Base-by-base conservation (phyloP, 768 basidiomycete genomes). In the Paxillus involutus region DNA sequence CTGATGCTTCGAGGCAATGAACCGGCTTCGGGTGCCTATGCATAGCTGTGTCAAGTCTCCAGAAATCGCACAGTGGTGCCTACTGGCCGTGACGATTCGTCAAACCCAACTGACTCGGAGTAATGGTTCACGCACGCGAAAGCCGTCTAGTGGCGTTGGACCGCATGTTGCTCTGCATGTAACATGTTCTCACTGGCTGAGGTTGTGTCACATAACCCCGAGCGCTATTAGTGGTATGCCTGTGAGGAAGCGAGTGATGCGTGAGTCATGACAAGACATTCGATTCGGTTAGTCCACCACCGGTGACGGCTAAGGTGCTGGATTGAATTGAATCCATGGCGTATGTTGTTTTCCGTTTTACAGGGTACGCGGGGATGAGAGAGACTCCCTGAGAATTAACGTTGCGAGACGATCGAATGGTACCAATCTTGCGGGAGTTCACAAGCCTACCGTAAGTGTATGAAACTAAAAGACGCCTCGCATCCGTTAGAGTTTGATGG, bases 401-500 rank as follows among this genome's bases (percentile, higher is more conserved):
- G 54, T 65, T 58, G 49, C 44, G 39, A 39, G 21, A 24, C 43
- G 21, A 45, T 55, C 48, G 53, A 56, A 50, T 48, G 53, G 41
- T 33, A 12, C 26, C 26, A 26, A 26, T 4, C 26, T 2, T 26
- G 26, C 26, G 7, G 40, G 4, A 39, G 5, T 52, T 47, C 43
- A 44, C 44, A 47, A 50, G 42, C 39, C 29, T 53, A 52, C 51
- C 58, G 41, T 53, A 51, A 56, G 40, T 44, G 42, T 30, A 53
- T 46, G 42, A 43, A 32, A 51, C 21, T 10, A 21, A 21, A 21
- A 51, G 46, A 57, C 41, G 43, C 36, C 58, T 52, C 52, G 53
- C 54, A 55, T 44, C 48, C 39, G 52, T 63, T 62, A 66, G 67
- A 65, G 61, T 66, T 68, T 66, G 65, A 68, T 63, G 60, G 46